These are phyloP conservation scores for Xylariaceae sp. DNA, from an alignment of 2,329 filamentous ascomycete genomes.

Conservation along the genomic window DNA sequence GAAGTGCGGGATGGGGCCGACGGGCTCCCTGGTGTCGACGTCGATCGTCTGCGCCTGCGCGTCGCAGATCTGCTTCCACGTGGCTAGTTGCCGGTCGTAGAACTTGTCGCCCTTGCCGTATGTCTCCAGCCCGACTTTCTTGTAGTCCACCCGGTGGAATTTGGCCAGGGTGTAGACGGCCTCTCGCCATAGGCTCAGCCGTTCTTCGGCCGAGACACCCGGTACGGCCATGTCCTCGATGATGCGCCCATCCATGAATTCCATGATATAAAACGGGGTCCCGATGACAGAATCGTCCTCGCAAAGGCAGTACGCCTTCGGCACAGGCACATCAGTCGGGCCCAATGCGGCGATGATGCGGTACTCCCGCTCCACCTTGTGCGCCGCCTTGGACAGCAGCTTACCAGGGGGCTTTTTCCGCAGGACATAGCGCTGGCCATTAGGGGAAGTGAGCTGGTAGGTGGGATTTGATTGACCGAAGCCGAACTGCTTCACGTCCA, in stretches of 20 bases:
- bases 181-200: conserved; percentile 81
- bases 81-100: conserved; percentile 83
- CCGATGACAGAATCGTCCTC: conserved; percentile 80
- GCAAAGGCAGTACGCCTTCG: conserved; percentile 81
- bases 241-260: conserved; percentile 90
- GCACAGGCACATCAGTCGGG: conserved; percentile 80
- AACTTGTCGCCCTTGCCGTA: conserved; percentile 79
- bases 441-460: conserved; percentile 80
- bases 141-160: conserved; percentile 75
- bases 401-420: conserved; percentile 98
- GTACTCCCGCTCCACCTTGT: conserved; percentile 96
- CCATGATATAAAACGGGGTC: conserved; percentile 97
- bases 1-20: conserved; percentile 84
- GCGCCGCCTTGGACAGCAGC: conserved; percentile 89
- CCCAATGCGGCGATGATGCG: conserved; percentile 84
- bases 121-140: conserved; percentile 65
- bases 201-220: conserved; percentile 61
- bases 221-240: conserved; percentile 85
- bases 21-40: conserved; percentile 72
- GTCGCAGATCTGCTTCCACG: conserved; percentile 76
- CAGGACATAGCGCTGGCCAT: conserved; percentile 77
- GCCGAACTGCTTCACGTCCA: conserved; percentile 94
- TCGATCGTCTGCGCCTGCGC: conserved; percentile 78
- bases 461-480: conserved; percentile 98
- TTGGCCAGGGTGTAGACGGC: conserved; percentile 82